Conservation (phyloP, 1,139 yeast species). For the Zygoascus hellenicus region DNA sequence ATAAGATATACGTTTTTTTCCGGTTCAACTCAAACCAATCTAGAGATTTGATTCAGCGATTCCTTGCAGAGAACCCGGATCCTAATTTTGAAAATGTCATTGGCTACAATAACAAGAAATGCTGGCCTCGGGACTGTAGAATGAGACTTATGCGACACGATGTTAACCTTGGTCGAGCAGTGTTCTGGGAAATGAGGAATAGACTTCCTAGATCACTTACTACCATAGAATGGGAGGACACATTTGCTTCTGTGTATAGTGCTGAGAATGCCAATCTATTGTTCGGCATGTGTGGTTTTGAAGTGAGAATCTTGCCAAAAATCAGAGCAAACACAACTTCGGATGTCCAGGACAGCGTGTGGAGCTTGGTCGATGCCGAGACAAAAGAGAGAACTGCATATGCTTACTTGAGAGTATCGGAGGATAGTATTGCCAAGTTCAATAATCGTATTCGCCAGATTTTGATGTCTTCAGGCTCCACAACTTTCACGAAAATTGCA, state of each 20-base stretch:
- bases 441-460: conserved; percentile 83
- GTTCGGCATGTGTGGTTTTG: conserved; percentile 93
- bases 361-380: conserved; percentile 72
- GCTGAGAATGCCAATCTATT: conserved; percentile 82
- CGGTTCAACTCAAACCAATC: conserved; percentile 71
- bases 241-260: conserved; percentile 84
- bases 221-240: conserved; percentile 70
- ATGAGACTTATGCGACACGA: conserved; percentile 91
- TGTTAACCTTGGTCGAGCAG: conserved; percentile 88
- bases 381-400: conserved; percentile 86
- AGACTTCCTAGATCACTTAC: conserved; percentile 75
- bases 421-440: conserved; percentile 72
- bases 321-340: conserved; percentile 42
- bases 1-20: conserved; percentile 73
- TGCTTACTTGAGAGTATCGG: conserved; percentile 80
- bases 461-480: conserved; percentile 91
- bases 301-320: conserved; percentile 80
- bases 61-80: conserved; percentile 79
- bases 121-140: conserved; percentile 93
- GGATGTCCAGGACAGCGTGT: conserved; percentile 66
- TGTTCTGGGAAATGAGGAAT: conserved; percentile 81
- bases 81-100: conserved; percentile 83
- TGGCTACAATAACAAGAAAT: conserved; percentile 80
- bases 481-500: conserved; percentile 91
- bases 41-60: conserved; percentile 68